Conservation (phyloP, 1,284 basidiomycete genomes). For the Agaricales sp. region DNA sequence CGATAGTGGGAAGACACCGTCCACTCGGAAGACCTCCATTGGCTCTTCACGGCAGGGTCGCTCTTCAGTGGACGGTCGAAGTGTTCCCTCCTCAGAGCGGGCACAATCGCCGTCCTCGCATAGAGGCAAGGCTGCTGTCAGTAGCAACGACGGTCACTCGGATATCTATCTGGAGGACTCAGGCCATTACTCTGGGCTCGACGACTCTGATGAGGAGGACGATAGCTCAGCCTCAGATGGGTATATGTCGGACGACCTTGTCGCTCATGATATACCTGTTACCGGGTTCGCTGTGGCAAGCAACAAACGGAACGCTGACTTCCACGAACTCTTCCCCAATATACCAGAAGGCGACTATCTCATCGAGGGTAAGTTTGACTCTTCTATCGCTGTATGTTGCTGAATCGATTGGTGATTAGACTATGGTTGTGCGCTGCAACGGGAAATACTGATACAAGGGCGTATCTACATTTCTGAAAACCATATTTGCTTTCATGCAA, state of each 20-base stretch:
- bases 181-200: background rate
- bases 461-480: constrained; percentile 96
- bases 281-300: constrained; percentile 96
- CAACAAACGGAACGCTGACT: constrained; percentile 90
- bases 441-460: constrained; percentile 95
- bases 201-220: constrained; percentile 10
- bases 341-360: constrained; percentile 96
- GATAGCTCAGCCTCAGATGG: constrained; percentile 19
- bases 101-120: constrained; percentile 5
- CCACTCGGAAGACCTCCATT: constrained; percentile 2
- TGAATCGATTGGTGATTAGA: constrained; percentile 39
- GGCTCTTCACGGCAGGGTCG: constrained; percentile 9
- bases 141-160: background rate
- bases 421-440: constrained; percentile 93
- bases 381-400: constrained; percentile 5
- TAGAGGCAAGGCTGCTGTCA: background rate
- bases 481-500: constrained; percentile 97
- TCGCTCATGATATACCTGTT: constrained; percentile 57
- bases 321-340: constrained; percentile 84
- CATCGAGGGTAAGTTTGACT: constrained; percentile 71
- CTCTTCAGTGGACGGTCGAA: background rate
- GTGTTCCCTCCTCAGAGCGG: constrained; percentile 4
- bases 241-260: constrained; percentile 14
- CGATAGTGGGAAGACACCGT: background rate
- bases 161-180: background rate